Evolutionary conservation across 2,329 filamentous ascomycete species (phyloP), one percentile per base, ranked within the genome.

Genomic region (Xylaria sp.): DNA sequence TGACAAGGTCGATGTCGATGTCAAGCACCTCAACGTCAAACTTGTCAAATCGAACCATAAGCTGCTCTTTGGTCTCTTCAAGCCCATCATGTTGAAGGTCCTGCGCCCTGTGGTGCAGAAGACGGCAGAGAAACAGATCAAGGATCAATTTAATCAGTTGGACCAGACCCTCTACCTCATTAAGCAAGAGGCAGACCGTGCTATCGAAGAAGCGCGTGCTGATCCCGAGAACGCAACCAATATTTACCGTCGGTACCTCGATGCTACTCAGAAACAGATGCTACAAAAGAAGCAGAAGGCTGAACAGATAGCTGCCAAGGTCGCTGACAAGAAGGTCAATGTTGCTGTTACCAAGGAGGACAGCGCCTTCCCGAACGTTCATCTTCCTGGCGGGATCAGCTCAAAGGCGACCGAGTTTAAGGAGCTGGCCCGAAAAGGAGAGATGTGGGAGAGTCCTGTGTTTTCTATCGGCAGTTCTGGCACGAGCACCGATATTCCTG

Each of bases 31-130:
- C 66, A 88, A 92, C 74, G 90, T 99, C 83, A 97, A 97, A 84
- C 81, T 99, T 73, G 94, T 94, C 86, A 89, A 97, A 85, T 97
- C 94, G 61, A 97, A 91, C 80, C 94, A 98, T 87, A 99, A 97
- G 88, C 77, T 96, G 13, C 86, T 98, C 26, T 97, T 98, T 80
- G 84, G 84, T 63, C 79, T 97, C 44, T 91, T 95, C 85, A 97
- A 97, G 86, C 93, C 94, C 4, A 79, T 98, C 31, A 86, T 97
- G 73, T 87, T 97, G 78, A 93, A 91, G 82, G 89, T 94, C 33
- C 88, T 99, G 75, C 91, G 92, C 57, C 94, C 95, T 40, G 92
- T 89, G 20, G 85, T 99, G 67, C 90, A 96, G 81, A 97, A 96
- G 86, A 92, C 92, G 1, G 83, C 97, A 1, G 95, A 97, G 84